Evolutionary conservation across 345 rosid species (phyloP), one percentile per base, ranked within the genome.

Genomic region (Durio zibethinus): DNA sequence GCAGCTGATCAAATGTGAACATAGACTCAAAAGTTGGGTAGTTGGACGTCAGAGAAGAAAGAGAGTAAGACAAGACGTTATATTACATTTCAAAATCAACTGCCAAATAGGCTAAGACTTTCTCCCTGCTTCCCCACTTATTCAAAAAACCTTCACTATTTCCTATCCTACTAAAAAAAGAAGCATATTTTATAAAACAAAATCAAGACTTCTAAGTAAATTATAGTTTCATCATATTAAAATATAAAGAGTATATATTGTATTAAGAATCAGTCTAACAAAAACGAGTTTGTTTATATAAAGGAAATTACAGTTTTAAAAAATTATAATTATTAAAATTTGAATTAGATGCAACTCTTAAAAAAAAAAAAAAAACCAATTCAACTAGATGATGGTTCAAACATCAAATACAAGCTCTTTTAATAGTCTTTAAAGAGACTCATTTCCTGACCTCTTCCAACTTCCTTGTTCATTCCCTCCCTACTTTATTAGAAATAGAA

Each of bases 401-500:
- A n/a, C 76, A 73, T 56, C 52, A 73, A 73, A 54, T 6, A 36
- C 76, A 7, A 35, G 62, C 45, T 53, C 29, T 53, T 72, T 54
- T 9, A 54, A 21, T 12, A 23, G 29, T 56, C 12, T 56, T 56
- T 0, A 20, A 8, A 35, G 21, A 23, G 4, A 53, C 76, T 50
- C 29, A 42, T 27, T 52, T 5, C 60, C 60, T 63, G 21, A 63
- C 43, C 15, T 62, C 67, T 62, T 31, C 68, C 8, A 11, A 48
- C 5, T 50, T 71, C 29, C 33, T 35, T 1, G 48, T 11, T 21
- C 76, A 1, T 52, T 72, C 63, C 76, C 3, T 7, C 15, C 14
- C 4, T 4, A 54, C 57, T 70, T 18, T 9, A 4, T 20, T 31
- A 29, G 18, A n/a, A 52, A 33, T 1, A 31, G 0, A 50, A 10